Evolutionary conservation across 2,329 filamentous ascomycete genomes (phyloP).

Genomic region (Beauveria scarabaeidicola): DNA sequence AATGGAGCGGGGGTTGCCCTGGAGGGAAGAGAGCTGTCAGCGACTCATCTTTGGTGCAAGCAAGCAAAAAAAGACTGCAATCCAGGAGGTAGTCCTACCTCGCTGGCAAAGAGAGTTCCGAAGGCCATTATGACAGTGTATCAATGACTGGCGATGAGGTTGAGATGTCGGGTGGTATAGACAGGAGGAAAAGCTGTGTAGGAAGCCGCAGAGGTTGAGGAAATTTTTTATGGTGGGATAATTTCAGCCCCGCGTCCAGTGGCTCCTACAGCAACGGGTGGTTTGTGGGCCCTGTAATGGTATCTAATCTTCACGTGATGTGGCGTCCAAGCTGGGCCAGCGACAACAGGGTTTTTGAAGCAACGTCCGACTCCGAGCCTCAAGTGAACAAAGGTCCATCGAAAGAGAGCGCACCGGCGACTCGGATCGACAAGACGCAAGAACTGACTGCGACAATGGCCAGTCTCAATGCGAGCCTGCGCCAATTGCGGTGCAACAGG

Average conservation of each 20-base stretch:
- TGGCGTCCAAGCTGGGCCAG: conserved; percentile 5
- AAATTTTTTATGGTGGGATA: conserved; percentile 27
- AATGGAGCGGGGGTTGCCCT: conserved; percentile 86
- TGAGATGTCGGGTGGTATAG: conserved; percentile 18
- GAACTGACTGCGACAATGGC: conserved; percentile 24
- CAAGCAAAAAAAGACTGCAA: conserved; percentile 10
- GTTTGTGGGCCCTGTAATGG: background rate
- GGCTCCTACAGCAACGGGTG: conserved; percentile 18
- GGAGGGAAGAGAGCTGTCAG: conserved; percentile 23
- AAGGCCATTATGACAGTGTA: conserved; percentile 69
- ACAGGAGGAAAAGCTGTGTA: conserved; percentile 20
- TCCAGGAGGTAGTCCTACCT: conserved; percentile 44
- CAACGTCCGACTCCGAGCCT: background rate
- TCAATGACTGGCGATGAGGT: conserved; percentile 18
- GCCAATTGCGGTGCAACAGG: conserved; percentile 28
- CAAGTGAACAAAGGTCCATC: conserved; percentile 10
- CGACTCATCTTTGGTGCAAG: conserved; percentile 22
- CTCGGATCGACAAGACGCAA: background rate
- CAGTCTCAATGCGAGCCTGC: conserved; percentile 25
- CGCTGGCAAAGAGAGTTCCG: conserved; percentile 90
- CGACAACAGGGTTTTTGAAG: conserved; percentile 8
- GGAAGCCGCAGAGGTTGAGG: conserved; percentile 11
- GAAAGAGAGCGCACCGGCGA: conserved; percentile 1
- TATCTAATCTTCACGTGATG: conserved; percentile 22
- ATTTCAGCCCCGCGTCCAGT: conserved; percentile 27